Evolutionary conservation across 78 protist genomes (phyloP).

Genomic region (Chrysochromulina tobinii): DNA sequence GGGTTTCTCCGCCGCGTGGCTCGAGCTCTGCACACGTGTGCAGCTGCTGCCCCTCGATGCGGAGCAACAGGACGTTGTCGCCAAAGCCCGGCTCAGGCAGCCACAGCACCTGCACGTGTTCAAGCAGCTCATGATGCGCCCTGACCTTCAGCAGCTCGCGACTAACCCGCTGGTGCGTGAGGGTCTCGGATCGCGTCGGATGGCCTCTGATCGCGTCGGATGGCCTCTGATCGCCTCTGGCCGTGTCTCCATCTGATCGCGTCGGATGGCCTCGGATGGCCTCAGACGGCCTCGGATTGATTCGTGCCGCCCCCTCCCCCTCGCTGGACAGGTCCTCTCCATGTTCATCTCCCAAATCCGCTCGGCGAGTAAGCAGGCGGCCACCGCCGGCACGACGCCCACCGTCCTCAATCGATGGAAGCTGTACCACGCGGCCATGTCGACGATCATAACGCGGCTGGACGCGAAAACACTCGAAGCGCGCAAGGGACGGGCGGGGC

Average conservation of each 20-base stretch:
- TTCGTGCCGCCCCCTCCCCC: too few species aligned
- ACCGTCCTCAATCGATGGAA: neutral
- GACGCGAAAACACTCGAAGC: neutral
- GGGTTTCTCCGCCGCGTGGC: neutral
- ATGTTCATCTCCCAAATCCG: neutral
- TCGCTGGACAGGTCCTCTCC: neutral
- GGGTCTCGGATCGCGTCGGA: too few species aligned
- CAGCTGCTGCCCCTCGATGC: neutral
- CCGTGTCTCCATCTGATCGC: too few species aligned
- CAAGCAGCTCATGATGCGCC: neutral
- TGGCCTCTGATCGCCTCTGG: too few species aligned
- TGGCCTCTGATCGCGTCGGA: too few species aligned
- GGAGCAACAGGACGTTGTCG: neutral
- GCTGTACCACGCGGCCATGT: neutral
- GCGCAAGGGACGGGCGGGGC: neutral
- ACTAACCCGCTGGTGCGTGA: neutral
- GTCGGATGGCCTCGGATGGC: too few species aligned
- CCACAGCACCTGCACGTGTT: neutral
- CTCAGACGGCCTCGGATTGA: too few species aligned
- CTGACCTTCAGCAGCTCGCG: neutral
- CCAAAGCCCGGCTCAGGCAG: neutral
- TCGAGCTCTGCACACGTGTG: neutral
- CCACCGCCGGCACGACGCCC: neutral
- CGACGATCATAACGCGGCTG: neutral
- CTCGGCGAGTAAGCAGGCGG: neutral